Base-by-base conservation (phyloP, 768 basidiomycete species). In the Russula sp. region DNA sequence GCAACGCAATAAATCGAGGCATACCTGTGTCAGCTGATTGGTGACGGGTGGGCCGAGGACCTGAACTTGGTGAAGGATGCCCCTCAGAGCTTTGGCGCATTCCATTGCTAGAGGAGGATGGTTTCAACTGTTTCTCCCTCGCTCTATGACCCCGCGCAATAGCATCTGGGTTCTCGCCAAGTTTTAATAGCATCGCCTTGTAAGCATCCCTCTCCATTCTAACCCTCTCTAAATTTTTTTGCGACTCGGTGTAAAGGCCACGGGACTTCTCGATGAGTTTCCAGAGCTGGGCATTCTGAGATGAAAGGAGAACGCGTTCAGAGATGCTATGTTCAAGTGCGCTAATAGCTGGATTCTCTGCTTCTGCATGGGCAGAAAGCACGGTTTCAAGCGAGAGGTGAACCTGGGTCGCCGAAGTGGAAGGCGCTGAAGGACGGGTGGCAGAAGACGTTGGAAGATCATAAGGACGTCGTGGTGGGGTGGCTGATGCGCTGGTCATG, bases 191-290 rank as follows among this genome's bases (percentile, higher is more conserved):
- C 66, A 72, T 72, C n/a, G 69, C 39, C 52, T 75, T 75, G 58
- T 78, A 88, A 9, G 78, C 71, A 69, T 94, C 93, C 18, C 93
- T 82, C 71, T 96, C 93, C 11, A 76, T 77, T 14, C 93, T 80
- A 54, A 96, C 81, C 58, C 93, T 83, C 66, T 95, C 93, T 47
- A 92, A 79, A 68, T 96, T 92, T 74, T 90, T 90, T 71, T 88
- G 77, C 58, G 91, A 82, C 59, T 88, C 84, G 62, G 81, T 83
- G 70, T 90, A 90, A n/a, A 85, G 89, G 22, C 83, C 73, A 58
- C 91, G 82, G 72, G 94, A 91, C 72, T 93, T 95, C 79, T 95
- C 92, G 70, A 96, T 87, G 65, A 95, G 81, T 73, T 94, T 95
- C 94, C 94, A 96, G 22, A 96, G 83, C 75, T 95, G 92, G 16